A percentile compares a stretch with the other conserved stretches of the same genome.
Evolutionary conservation across 2,329 filamentous ascomycete species (phyloP).

Genomic region (Periconia sp.): DNA sequence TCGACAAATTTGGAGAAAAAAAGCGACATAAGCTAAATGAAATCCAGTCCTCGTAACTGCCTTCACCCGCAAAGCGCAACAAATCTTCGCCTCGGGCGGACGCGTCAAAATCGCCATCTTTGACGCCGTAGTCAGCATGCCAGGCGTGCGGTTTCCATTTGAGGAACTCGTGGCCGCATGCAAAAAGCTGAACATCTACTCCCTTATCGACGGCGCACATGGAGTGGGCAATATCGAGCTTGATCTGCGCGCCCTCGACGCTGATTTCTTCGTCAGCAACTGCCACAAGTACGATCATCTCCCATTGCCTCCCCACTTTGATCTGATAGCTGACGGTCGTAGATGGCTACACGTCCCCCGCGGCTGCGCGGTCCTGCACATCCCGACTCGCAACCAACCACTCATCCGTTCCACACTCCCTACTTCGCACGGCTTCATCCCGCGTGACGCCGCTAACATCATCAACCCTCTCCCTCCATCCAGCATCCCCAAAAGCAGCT

Average conservation of each 20-base stretch:
- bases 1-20: no score
- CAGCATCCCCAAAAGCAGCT: slow-evolving; percentile 56
- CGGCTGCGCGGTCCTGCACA: slow-evolving; percentile 73
- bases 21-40: no score
- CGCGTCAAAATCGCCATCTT: slow-evolving; percentile 71
- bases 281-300: slow-evolving; percentile 47
- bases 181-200: slow-evolving; percentile 67
- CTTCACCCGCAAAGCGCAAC: slow-evolving; percentile 62
- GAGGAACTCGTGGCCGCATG: slow-evolving; percentile 67
- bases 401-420: slow-evolving; percentile 74
- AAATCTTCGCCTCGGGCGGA: slow-evolving; percentile 58
- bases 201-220: slow-evolving; percentile 82
- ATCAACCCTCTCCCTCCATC: slow-evolving; percentile 10
- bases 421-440: slow-evolving; percentile 76
- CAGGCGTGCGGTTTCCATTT: slow-evolving; percentile 79
- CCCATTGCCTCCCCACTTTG: not conserved
- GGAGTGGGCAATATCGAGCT: slow-evolving; percentile 77
- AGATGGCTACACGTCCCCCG: slow-evolving; percentile 82
- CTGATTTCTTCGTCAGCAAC: slow-evolving; percentile 87
- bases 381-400: slow-evolving; percentile 73
- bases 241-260: slow-evolving; percentile 65
- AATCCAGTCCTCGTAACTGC: slow-evolving; percentile 57
- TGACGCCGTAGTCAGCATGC: slow-evolving; percentile 77
- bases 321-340: not conserved
- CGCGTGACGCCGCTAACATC: slow-evolving; percentile 40